phyloP scores from a whole-genome alignment of 495 filamentous ascomycete species.

The Elaphomyces granulatus region DNA sequence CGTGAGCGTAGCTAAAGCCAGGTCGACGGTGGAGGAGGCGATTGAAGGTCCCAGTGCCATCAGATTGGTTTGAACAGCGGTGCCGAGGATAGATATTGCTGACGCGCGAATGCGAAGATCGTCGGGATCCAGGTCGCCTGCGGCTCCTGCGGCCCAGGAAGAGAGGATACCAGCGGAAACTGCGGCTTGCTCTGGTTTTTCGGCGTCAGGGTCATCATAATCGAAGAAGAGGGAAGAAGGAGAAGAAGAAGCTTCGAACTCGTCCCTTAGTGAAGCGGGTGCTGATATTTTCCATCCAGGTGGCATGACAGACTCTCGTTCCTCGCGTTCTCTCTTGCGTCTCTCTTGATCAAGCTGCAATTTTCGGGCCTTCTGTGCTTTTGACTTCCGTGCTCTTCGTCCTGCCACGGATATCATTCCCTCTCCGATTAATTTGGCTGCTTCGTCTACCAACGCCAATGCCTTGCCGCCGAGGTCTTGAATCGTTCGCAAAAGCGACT shows the following conservation, averaged over 20 bases:
- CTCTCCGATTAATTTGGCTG: conserved; percentile 40
- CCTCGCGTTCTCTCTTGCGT: conserved; percentile 23
- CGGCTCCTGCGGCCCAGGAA: conserved; percentile 57
- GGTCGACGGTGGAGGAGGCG: conserved; percentile 46
- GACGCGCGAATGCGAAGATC: conserved; percentile 68
- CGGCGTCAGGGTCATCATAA: conserved; percentile 26
- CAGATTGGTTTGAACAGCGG: conserved; percentile 51
- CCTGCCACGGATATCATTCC: conserved; percentile 53
- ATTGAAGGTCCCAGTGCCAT: conserved; percentile 40
- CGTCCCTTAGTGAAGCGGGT: conserved; percentile 1
- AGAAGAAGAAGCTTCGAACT: conserved; percentile 1
- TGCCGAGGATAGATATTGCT: conserved; percentile 57
- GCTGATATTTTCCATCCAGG: conserved; percentile 22
- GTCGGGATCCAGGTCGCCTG: conserved; percentile 39
- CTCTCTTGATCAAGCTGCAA: conserved; percentile 34
- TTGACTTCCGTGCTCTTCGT: conserved; percentile 40
- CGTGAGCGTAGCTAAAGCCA: conserved; percentile 49
- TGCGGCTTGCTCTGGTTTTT: conserved; percentile 35
- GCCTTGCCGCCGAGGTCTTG: conserved; percentile 49
- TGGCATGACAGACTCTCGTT: conserved; percentile 16
- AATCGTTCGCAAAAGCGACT: conserved; percentile 54
- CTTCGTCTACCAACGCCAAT: conserved; percentile 45
- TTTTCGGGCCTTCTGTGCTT: conserved; percentile 39
- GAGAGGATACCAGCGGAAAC: conserved; percentile 49
- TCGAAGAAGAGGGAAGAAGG: conserved; percentile 30